Evolutionary conservation across 1,139 yeast genomes (phyloP), one percentile per base, ranked within the genome.

Genomic region (Taiozyma sp.): DNA sequence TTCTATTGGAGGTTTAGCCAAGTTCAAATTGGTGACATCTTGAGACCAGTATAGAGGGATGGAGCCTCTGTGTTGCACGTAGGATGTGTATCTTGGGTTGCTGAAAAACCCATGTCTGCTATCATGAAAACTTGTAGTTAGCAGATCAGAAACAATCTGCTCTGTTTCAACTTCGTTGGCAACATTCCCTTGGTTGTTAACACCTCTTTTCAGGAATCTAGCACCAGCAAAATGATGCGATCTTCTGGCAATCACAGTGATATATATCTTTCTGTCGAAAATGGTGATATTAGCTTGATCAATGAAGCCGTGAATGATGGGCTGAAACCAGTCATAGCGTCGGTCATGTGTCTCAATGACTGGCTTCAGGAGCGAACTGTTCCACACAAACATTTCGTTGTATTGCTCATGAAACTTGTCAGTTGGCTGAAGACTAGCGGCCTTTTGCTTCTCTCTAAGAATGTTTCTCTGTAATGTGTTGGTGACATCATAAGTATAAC

Each of bases 171-270:
- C 96, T 66, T 95, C 99, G 69, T 95, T 95, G 1, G 99, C 99
- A 24, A 95, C 98, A 67, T 87, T 86, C 0, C 98, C 98, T 57
- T 82, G 82, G 60, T 87, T 92, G 64, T 93, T 93, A 1, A 89
- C 97, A 13, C 99, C 99, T 67, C 99, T 76, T 64, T 95, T 95
- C 61, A 93, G 76, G 63, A 92, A 95, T 53, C 99, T 73, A 0
- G 99, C 98, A 1, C 99, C 99, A 0, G 99, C 99, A 77, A 91
- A 95, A 69, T 92, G 92, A 64, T 91, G 96, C 0, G 98, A 92
- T 51, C 99, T 72, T 56, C 99, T 73, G 0, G 98, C 99, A 48
- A 95, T 88, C 13, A 95, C 73, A 0, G 98, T 91, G 24, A 95
- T 84, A 57, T 87, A 87, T n/a, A 93, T 81, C 54, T 84, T 84